Base-by-base conservation (phyloP, 75 land plant species). In the Chamaecyparis obtusa region DNA sequence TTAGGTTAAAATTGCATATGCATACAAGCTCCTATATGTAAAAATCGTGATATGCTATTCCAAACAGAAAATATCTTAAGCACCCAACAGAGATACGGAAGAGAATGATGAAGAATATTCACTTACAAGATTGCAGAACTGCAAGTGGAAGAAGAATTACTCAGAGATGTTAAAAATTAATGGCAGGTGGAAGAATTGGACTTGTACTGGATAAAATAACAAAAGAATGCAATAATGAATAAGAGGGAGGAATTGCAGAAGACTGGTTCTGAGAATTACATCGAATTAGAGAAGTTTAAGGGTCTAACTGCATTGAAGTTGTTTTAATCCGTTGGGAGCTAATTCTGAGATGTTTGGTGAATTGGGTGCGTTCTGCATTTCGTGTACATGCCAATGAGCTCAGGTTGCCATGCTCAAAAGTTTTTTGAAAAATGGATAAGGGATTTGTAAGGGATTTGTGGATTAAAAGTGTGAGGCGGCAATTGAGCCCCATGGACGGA, bases 401-500 rank as follows among this genome's bases (percentile, higher is more conserved):
- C 6, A 37, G 80, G 27, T 6, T 77, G 24, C 43, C 44, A 77
- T 77, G 9, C 39, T 37, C 5, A 7, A 24, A 64, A 64, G 27
- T 7, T 64, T 24, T 48, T 77, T 7, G 1, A 5, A 19, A 77
- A 32, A 7, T 39, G 80, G 80, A 77, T 77, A 39, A 77, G 80
- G 9, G 43, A 77, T 80, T 44, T 80, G 46, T 19, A 4, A 39
- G 44, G 69, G 69, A 17, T 64, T 17, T 27, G 71, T 51, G 54
- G 76, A 80, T 80, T 80, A 21, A 80, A 80, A 80, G 6, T 80
- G 46, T 80, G 83, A 44, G 83, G 83, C n/a, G 83, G 83, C 48
- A 44, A 80, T 44, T 37, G 51, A 80, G 15, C 48, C 48, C 30
- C 76, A 72, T 32, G 9, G 69, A 64, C 27, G 69, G 69, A 5